Evolutionary conservation across 805 yeast genomes (phyloP), one percentile per base, ranked within the genome.

Genomic region (Wickerhamiella slavikovae): DNA sequence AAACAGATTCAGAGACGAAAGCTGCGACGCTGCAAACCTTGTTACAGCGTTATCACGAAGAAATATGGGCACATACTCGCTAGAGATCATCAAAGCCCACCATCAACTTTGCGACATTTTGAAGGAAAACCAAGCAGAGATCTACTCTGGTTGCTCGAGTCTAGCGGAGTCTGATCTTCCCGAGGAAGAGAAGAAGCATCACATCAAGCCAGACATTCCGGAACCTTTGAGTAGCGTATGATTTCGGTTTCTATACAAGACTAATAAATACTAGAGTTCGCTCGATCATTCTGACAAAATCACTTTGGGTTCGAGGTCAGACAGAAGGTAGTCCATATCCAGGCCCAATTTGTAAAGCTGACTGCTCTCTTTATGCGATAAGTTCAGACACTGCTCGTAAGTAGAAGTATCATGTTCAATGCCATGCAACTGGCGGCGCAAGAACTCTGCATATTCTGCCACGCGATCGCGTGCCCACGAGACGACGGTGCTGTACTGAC

Each of bases 81-180:
- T 69, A 35, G 76, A 76, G 47, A 60, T 85, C 20, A 93, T 80
- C 49, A 65, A 63, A 42, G 64, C 58, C 19, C 74, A 71, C 58
- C 54, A 56, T 12, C 76, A 67, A 16, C 57, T 83, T 22, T 35
- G 69, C 2, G 58, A 45, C 1, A 55, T 69, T 25, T 51, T 85
- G 33, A 60, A 58, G 30, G 70, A 60, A n/a, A 61, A 74, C 39
- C 56, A 76, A 17, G 64, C 49, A 12, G 95, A 83, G 50, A 77
- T 89, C 15, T 85, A 76, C 54, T 57, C n/a, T n/a, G n/a, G n/a
- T n/a, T n/a, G n/a, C n/a, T n/a, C n/a, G n/a, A n/a, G n/a, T 64
- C 27, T 82, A 49, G 72, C 77, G 38, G 93, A 80, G 42, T 67
- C 67, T 40, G 94, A 83, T 43, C 64, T 94, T n/a, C n/a, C n/a